Percentiles rank a stretch among this genome's conserved stretches.
phyloP scores from a whole-genome alignment of 345 rosid genomes.

The Streptanthus diversifolius region DNA sequence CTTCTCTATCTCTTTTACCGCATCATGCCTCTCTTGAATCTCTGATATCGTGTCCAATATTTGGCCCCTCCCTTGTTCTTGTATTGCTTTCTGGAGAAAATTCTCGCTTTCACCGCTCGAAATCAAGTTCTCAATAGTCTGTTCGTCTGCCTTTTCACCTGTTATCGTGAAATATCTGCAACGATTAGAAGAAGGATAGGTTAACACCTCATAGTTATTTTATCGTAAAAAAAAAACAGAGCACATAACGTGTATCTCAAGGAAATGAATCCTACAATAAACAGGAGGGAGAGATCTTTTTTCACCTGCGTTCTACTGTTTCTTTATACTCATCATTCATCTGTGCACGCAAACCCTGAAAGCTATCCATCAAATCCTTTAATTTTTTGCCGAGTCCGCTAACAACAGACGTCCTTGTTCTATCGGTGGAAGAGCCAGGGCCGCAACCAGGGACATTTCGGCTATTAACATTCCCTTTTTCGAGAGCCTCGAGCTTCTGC shows the following conservation, averaged over 20 bases:
- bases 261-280: background rate
- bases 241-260: background rate
- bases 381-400: slow-evolving; percentile 72
- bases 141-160: slow-evolving; percentile 65
- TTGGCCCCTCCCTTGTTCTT: slow-evolving; percentile 85
- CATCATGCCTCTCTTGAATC: slow-evolving; percentile 83
- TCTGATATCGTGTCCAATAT: slow-evolving; percentile 77
- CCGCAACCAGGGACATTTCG: slow-evolving; percentile 63
- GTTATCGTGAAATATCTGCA: slow-evolving; percentile 68
- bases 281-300: background rate
- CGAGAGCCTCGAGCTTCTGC: slow-evolving; percentile 69
- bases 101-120: slow-evolving; percentile 83
- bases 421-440: slow-evolving; percentile 74
- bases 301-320: slow-evolving; percentile 67
- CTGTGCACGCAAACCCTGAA: slow-evolving; percentile 53
- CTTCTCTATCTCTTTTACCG: slow-evolving; percentile 85
- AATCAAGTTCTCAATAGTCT: slow-evolving; percentile 69
- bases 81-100: slow-evolving; percentile 77
- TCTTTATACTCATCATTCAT: slow-evolving; percentile 69
- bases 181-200: background rate
- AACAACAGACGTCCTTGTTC: slow-evolving; percentile 76
- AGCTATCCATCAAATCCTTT: slow-evolving; percentile 70
- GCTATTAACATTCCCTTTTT: slow-evolving; percentile 56
- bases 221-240: background rate
- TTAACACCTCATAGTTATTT: background rate